Percentiles rank a stretch among this genome's conserved stretches.
Evolutionary conservation across 768 basidiomycete species (phyloP).

Genomic region (Strobilomyces echinocephalus): DNA sequence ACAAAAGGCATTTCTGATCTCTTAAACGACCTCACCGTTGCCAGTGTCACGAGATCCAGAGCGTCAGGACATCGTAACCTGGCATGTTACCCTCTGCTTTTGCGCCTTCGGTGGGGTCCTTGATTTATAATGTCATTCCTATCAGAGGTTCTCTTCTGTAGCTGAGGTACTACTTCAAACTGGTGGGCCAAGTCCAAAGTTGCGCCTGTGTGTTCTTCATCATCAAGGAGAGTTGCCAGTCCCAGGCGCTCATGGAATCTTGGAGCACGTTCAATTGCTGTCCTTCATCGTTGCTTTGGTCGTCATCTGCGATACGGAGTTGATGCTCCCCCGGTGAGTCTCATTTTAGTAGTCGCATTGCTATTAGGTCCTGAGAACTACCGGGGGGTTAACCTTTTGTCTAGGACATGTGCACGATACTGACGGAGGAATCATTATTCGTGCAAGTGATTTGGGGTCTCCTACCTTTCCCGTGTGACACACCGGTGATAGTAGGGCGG

Average conservation of each 20-base stretch:
- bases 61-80: slow-evolving; percentile 38
- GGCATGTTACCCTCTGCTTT: slow-evolving; percentile 45
- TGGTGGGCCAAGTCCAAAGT: slow-evolving; percentile 28
- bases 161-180: slow-evolving; percentile 61
- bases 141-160: slow-evolving; percentile 13
- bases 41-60: slow-evolving; percentile 3
- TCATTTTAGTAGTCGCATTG: background rate
- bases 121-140: slow-evolving; percentile 27
- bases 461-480: no score
- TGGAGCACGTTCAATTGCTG: slow-evolving; percentile 27
- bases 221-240: slow-evolving; percentile 7
- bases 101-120: slow-evolving; percentile 51
- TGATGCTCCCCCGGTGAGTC: slow-evolving; percentile 48
- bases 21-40: background rate
- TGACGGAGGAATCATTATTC: slow-evolving; percentile 17
- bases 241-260: slow-evolving; percentile 25
- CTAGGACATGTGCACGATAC: background rate
- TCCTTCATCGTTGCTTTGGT: slow-evolving; percentile 49
- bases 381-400: no score
- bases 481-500: no score
- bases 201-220: background rate
- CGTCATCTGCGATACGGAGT: slow-evolving; percentile 49
- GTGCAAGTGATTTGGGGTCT: slow-evolving; percentile 37
- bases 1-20: background rate
- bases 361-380: background rate